Conservation (phyloP, 805 yeast species). For the Blastobotrys terrestris region DNA sequence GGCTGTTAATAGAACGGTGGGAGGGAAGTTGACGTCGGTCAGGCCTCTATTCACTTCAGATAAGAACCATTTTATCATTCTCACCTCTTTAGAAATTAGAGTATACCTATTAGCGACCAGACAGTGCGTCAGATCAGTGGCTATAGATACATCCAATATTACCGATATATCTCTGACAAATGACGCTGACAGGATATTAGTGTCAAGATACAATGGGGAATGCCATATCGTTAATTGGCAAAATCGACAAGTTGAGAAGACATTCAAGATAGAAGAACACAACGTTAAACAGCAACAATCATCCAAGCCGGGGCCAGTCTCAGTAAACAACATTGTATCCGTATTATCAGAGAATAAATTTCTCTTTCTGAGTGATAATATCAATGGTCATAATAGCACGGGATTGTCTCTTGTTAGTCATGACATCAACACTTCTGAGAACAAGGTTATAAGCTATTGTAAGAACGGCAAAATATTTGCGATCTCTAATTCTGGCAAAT, state of each 20-base stretch:
- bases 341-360: not conserved
- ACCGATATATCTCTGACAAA: slow-evolving; percentile 28
- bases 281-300: not conserved
- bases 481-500: slow-evolving; percentile 22
- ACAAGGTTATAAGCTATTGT: slow-evolving; percentile 2
- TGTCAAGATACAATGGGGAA: slow-evolving; percentile 25
- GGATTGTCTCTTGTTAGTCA: not conserved
- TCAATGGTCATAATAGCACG: not conserved
- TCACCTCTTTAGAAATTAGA: slow-evolving; percentile 33
- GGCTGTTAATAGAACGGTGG: slow-evolving; percentile 27
- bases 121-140: slow-evolving; percentile 30
- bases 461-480: slow-evolving; percentile 24
- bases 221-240: slow-evolving; percentile 25
- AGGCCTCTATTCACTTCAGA: slow-evolving; percentile 33
- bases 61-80: slow-evolving; percentile 29
- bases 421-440: not conserved
- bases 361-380: not conserved
- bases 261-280: not conserved
- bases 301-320: not conserved
- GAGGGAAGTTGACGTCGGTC: slow-evolving; percentile 33
- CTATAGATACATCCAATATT: slow-evolving; percentile 28
- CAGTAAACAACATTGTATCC: not conserved
- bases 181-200: slow-evolving; percentile 24
- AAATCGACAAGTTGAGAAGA: slow-evolving; percentile 1
- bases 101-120: slow-evolving; percentile 32